Evolutionary conservation across 2,329 filamentous ascomycete species (phyloP), one percentile per base, ranked within the genome.

Genomic region (Scortechinia acanthostroma): DNA sequence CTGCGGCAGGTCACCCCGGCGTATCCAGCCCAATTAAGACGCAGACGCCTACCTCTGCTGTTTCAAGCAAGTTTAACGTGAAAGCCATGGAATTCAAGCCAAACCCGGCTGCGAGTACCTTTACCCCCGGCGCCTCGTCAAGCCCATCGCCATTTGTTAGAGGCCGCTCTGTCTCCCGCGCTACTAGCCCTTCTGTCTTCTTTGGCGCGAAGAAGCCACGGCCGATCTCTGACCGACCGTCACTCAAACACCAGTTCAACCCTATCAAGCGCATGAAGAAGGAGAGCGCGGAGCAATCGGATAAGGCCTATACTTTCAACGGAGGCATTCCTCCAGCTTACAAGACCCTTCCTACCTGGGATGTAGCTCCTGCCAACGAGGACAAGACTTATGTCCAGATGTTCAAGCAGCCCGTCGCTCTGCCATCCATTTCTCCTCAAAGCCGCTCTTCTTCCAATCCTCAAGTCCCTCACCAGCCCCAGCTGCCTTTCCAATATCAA

Each of bases 41-140:
- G 35, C 35, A 10, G 20, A 17, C 10, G 6, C 6, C 10, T 19
- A 19, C 64, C 0, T 77, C 76, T 3, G 69, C 67, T 16, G 57
- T 60, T 1, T 71, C 73, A 2, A 70, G 66, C 3, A 71, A 73
- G 48, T 76, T 83, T 59, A 82, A 81, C 49, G 77, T 76, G 20
- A 73, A 71, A 45, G 79, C 79, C 1, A 65, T 73, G 53, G 77
- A 83, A 47, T 85, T 84, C 58, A 78, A 75, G 51, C 82, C 82
- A 17, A 82, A 81, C 49, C 77, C 79, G 19, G 68, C 72, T 21
- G 80, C 79, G 1, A 71, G 67, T 50, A 70, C 75, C 5, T 85
- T 86, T 59, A 80, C 75, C 23, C 80, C 73, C 4, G 35, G 35
- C 35, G 10, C 35, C 20, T 13, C 35, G 17, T 13, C 35, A 5